phyloP scores from a whole-genome alignment of 306 rosid genomes.

The Canavalia ensiformis region DNA sequence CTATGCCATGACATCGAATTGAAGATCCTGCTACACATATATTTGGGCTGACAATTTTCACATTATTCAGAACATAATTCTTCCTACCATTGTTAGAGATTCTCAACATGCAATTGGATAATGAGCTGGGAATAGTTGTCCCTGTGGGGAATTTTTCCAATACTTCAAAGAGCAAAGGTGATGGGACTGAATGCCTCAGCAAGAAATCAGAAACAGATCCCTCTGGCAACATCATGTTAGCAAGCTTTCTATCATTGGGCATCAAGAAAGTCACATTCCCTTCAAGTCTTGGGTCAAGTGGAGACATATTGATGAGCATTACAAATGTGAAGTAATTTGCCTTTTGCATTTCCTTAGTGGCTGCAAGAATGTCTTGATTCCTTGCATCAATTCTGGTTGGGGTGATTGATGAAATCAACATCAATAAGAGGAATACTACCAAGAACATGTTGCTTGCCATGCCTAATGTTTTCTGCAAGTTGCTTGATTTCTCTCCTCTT shows the following conservation, averaged over 20 bases:
- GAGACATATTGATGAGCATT: slow-evolving; percentile 69
- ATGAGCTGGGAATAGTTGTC: slow-evolving; percentile 63
- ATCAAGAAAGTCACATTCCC: slow-evolving; percentile 72
- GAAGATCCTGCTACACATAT: slow-evolving; percentile 62
- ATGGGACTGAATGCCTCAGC: slow-evolving; percentile 72
- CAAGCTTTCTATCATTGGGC: slow-evolving; percentile 69
- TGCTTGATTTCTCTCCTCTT: slow-evolving; percentile 31
- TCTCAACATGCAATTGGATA: slow-evolving; percentile 54
- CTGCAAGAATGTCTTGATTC: slow-evolving; percentile 50
- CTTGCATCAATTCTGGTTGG: slow-evolving; percentile 2
- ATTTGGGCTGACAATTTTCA: slow-evolving; percentile 66
- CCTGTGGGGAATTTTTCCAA: slow-evolving; percentile 66
- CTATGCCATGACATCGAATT: slow-evolving; percentile 74
- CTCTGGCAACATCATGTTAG: slow-evolving; percentile 45
- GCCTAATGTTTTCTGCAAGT: not conserved
- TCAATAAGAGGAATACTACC: not conserved
- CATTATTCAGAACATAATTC: slow-evolving; percentile 61
- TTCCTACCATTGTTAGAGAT: slow-evolving; percentile 68
- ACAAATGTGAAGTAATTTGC: slow-evolving; percentile 78
- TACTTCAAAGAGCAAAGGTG: slow-evolving; percentile 60
- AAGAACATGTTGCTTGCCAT: slow-evolving; percentile 42
- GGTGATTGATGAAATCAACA: slow-evolving; percentile 38
- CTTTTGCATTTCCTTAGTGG: slow-evolving; percentile 67
- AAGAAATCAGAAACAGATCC: slow-evolving; percentile 52
- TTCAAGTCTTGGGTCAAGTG: slow-evolving; percentile 45